Evolutionary conservation across 305 asterid genomes (phyloP), one percentile per base, ranked within the genome.

Genomic region (Fraxinus albicans): DNA sequence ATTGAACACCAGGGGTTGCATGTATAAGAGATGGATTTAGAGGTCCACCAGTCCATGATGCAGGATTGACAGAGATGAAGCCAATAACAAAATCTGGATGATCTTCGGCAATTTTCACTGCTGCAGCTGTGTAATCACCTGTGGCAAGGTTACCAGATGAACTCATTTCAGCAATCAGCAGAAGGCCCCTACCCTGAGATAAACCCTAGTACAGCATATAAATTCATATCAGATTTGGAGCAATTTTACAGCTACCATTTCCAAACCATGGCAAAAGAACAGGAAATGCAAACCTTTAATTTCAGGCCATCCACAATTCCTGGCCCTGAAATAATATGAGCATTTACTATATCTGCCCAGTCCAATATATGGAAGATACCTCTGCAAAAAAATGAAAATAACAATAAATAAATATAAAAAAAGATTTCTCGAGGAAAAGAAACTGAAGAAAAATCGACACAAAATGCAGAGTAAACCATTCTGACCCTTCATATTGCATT

Each of bases 161-260:
- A 88, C 99, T 96, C 99, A 96, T 96, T 90, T 96, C 99, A 81
- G 98, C 98, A 17, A 95, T 94, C 89, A 96, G 91, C 84, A 96
- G 82, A 73, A 96, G 88, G 50, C 98, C 99, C 86, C 97, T 91
- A 83, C 98, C 98, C 3, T 79, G 92, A 31, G 97, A 87, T 87
- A 93, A 90, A 78, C 98, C 99, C 99, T 95, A 83, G 40, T 13
- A 79, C 85, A 87, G 60, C 53, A 84, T 63, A 80, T 47, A 23
- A 81, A 25, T 55, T 72, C 81, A 80, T 76, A 83, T 81, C 77
- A 79, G 79, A 76, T 12, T 65, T 38, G 79, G 82, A 84, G 75
- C 25, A 40, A 47, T 29, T 38, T 42, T 25, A 17, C 5, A 77
- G 78, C 36, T 73, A 73, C 35, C 47, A 12, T 82, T 73, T 74